phyloP scores from a whole-genome alignment of 2,329 filamentous ascomycete species.

The Tolypocladium capitatum region DNA sequence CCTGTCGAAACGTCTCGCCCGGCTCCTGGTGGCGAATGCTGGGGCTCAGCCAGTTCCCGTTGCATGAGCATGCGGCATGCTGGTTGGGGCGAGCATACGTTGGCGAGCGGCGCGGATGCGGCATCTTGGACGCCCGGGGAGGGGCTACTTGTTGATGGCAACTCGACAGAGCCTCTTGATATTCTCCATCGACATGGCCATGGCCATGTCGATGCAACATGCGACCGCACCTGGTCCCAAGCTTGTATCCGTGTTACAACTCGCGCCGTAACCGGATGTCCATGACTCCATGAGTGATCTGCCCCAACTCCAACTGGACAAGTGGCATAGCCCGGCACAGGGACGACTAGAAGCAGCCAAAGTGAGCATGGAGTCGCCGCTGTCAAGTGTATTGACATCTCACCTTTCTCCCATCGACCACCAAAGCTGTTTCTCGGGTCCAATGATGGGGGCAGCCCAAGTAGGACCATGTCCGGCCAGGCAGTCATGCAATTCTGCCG shows the following conservation, averaged over 20 bases:
- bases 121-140: background rate
- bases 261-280: background rate
- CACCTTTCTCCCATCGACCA: background rate
- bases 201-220: too few species aligned
- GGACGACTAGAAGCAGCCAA: background rate
- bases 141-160: background rate
- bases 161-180: background rate
- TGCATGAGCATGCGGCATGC: background rate
- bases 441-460: background rate
- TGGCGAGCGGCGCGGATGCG: background rate
- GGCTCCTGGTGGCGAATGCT: background rate
- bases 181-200: background rate
- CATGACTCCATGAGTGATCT: background rate
- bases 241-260: background rate
- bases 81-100: background rate
- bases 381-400: background rate
- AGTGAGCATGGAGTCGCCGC: background rate
- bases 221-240: background rate
- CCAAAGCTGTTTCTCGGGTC: too few species aligned
- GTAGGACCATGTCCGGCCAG: background rate
- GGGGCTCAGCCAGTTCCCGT: background rate
- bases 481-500: background rate
- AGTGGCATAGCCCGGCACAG: background rate
- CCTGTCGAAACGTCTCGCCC: background rate
- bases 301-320: background rate